A percentile compares a stretch with the other conserved stretches of the same genome.
Evolutionary conservation across 495 filamentous ascomycete genomes (phyloP).

Genomic region (Hypomontagnella submonticulosa): DNA sequence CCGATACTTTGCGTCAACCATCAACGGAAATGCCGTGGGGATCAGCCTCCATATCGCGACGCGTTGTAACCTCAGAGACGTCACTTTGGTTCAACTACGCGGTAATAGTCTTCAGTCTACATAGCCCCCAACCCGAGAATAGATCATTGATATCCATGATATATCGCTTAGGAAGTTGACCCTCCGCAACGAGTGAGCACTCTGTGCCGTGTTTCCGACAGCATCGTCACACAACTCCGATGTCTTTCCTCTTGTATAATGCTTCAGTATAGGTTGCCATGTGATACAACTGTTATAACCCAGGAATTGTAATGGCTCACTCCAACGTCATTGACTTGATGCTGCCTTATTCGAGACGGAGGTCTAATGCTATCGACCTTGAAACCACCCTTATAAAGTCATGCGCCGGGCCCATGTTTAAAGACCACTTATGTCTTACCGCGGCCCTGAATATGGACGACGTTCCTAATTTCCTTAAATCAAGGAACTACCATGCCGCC

Average conservation of each 20-base stretch:
- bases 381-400: constrained; percentile 8
- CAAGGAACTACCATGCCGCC: constrained; percentile 3
- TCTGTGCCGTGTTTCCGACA: constrained; percentile 1
- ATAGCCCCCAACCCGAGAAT: not conserved
- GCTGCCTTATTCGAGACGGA: constrained; percentile 11
- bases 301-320: not conserved
- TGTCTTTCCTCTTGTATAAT: not conserved
- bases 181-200: too few relatives aligned
- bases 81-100: constrained; percentile 8
- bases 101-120: not conserved
- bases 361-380: not conserved
- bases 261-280: not conserved
- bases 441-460: not conserved
- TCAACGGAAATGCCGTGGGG: constrained; percentile 27
- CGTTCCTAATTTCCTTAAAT: constrained; percentile 6
- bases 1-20: constrained; percentile 16
- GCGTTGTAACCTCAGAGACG: constrained; percentile 19
- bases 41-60: constrained; percentile 32
- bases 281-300: too few relatives aligned
- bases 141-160: not conserved
- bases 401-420: constrained; percentile 1
- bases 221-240: constrained; percentile 21
- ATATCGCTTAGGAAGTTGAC: not conserved
- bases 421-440: constrained; percentile 3
- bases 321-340: constrained; percentile 2